These are phyloP conservation scores for Bryum argenteum DNA, from an alignment of 225 moss, liverwort and hornwort genomes.

Conservation along the genomic window DNA sequence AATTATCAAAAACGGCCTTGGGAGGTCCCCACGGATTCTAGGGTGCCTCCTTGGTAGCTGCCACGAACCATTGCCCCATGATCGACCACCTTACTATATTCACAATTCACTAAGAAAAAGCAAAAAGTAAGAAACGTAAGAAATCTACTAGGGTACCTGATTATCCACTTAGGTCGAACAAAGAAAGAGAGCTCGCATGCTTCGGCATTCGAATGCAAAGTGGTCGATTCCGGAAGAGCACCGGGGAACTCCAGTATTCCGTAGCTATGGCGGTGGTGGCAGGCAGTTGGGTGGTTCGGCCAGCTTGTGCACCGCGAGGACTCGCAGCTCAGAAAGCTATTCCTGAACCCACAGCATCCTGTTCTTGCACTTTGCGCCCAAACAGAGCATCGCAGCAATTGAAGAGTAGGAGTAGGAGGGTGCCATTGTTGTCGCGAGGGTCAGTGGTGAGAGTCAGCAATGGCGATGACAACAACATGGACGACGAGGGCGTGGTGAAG, in stretches of 20 bases:
- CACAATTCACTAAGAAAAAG: not conserved
- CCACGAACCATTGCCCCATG: too few species aligned
- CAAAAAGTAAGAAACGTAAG: not conserved
- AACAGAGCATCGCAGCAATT: not conserved
- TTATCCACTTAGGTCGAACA: conserved; percentile 20
- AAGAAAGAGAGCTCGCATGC: not conserved
- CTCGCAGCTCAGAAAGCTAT: conserved; percentile 4
- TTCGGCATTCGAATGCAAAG: not conserved
- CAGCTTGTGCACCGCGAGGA: conserved; percentile 28
- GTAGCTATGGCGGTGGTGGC: conserved; percentile 42
- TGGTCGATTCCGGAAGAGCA: not conserved
- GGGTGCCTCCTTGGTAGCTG: too few species aligned
- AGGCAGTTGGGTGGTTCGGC: conserved; percentile 28
- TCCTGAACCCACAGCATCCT: not conserved
- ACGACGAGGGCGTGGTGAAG: conserved; percentile 62
- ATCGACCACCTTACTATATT: too few species aligned
- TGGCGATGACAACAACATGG: conserved; percentile 38
- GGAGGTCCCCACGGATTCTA: too few species aligned
- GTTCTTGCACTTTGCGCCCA: conserved; percentile 5
- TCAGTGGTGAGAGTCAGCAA: conserved; percentile 33
- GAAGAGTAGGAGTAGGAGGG: conserved; percentile 21
- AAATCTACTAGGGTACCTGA: not conserved
- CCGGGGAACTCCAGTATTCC: not conserved
- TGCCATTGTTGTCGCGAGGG: not conserved
- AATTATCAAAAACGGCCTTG: too few species aligned